Conservation (phyloP, 345 rosid species). For the Acer saccharum region DNA sequence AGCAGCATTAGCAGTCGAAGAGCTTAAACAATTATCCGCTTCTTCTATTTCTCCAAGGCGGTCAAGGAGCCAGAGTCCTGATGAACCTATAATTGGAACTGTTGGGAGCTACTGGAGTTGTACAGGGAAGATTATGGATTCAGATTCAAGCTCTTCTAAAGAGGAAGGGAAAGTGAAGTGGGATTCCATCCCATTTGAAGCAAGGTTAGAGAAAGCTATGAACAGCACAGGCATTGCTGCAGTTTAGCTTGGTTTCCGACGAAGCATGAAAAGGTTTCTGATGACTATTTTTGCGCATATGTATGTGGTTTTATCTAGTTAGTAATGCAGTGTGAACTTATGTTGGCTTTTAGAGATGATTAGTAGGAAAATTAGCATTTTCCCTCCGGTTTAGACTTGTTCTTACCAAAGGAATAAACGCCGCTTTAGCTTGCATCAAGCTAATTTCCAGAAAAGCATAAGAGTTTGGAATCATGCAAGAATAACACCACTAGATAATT, state of each 20-base stretch:
- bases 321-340: background rate
- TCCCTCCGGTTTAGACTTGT: background rate
- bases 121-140: constrained; percentile 32
- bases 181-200: constrained; percentile 40
- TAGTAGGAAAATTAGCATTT: background rate
- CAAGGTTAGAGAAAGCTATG: constrained; percentile 42
- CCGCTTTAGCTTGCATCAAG: background rate
- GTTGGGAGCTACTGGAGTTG: constrained; percentile 64
- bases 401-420: background rate
- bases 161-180: constrained; percentile 47
- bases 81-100: constrained; percentile 56
- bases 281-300: background rate
- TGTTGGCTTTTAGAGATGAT: constrained; percentile 1
- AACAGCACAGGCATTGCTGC: too few relatives aligned
- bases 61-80: constrained; percentile 34
- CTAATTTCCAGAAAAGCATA: background rate
- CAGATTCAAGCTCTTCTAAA: constrained; percentile 36
- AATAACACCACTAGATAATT: background rate
- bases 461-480: background rate
- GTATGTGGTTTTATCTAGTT: background rate
- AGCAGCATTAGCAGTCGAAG: constrained; percentile 41
- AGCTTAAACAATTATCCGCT: constrained; percentile 39
- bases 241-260: constrained; percentile 3
- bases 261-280: background rate
- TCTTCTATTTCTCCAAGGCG: constrained; percentile 37